Base-by-base conservation (phyloP, 257 asterid genomes). In the Misopates orontium region DNA sequence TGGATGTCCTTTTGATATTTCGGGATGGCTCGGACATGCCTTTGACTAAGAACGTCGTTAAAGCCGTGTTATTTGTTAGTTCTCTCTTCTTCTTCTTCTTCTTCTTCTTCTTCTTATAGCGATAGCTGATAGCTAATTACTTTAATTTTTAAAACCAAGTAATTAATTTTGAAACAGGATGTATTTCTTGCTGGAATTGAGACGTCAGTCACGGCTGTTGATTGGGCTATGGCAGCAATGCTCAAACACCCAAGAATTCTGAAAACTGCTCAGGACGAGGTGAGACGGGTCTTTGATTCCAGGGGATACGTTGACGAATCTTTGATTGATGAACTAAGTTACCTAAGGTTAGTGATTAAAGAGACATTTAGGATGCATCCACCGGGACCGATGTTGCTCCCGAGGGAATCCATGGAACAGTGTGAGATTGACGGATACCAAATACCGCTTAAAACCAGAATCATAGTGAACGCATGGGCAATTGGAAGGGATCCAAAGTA, bases 211-310 rank as follows among this genome's bases (percentile, higher is more conserved):
- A 65, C 72, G 21, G 40, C 56, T 9, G 22, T 58, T 10, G 77
- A 65, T 24, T 72, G 77, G 72, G 60, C 77, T 1, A 65, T 72
- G 72, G 49, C 62, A 0, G 77, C 65, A 42, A 19, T 72, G 71
- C 53, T 72, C 0, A 57, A 28, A 50, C 57, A 72, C 36, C 67
- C 77, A 21, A 21, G 52, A 0, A n/a, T 50, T 12, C 64, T 64
- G 24, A 39, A 39, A 60, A 75, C 17, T 42, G 78, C 78, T 32
- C 78, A 71, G 47, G 67, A 17, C 4, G 76, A 75, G 52, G 64
- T 68, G 44, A 68, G 84, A 64, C 10, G 11, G 25, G 73, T 56
- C 19, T 72, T 68, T 28, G 36, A 28, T 28, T 3, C 36, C 39
- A 20, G 18, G 0, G 24, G 40, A 17, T 7, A 6, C 23, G 64